Evolutionary conservation across 306 rosid genomes (phyloP).

Genomic region (Rosa multiflora): DNA sequence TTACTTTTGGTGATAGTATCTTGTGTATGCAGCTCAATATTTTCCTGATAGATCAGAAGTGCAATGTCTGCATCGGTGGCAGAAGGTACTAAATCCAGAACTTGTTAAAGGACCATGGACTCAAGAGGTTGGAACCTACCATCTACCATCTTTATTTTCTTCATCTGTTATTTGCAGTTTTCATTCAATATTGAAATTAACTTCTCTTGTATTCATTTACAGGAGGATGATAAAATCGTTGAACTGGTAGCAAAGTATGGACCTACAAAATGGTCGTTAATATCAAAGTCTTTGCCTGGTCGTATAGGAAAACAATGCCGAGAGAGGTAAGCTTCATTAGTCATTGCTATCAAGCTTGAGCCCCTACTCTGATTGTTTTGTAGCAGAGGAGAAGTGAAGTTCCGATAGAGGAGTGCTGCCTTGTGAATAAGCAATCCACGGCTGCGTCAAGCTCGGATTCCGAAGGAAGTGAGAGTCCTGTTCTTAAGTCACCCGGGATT

Average conservation of each 20-base stretch:
- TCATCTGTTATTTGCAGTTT: constrained; percentile 8
- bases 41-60: constrained; percentile 95
- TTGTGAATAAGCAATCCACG: constrained; percentile 84
- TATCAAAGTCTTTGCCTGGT: constrained; percentile 94
- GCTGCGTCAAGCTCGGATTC: constrained; percentile 79
- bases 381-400: constrained; percentile 60
- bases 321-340: constrained; percentile 61
- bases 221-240: constrained; percentile 93
- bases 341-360: neutral
- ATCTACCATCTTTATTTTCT: constrained; percentile 14
- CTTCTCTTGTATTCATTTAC: constrained; percentile 29
- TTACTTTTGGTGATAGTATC: constrained; percentile 9
- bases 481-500: constrained; percentile 66
- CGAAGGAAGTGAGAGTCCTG: constrained; percentile 71
- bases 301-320: constrained; percentile 99
- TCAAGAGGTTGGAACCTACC: constrained; percentile 65
- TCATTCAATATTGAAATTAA: constrained; percentile 25
- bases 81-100: constrained; percentile 97
- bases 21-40: constrained; percentile 72
- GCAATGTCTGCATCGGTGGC: constrained; percentile 99
- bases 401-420: constrained; percentile 76
- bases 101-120: constrained; percentile 99
- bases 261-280: constrained; percentile 95
- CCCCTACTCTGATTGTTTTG: constrained; percentile 29
- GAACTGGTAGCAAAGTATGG: constrained; percentile 80